phyloP scores from a whole-genome alignment of 257 asterid species.

The Primulina huaijiensis region DNA sequence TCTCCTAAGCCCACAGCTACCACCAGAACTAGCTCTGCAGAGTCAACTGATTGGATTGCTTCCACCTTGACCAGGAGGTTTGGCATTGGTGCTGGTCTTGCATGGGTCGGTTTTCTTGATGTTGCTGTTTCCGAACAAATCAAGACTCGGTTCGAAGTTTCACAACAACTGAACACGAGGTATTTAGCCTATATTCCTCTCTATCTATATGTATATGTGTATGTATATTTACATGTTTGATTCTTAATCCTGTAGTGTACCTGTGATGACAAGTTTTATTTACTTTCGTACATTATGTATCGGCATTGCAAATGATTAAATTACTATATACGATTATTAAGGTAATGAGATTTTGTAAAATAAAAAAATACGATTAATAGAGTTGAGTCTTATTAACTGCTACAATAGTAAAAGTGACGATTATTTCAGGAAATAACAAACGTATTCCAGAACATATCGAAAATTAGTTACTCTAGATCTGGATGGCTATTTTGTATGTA shows the following conservation, averaged over 20 bases:
- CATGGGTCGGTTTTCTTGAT: constrained; percentile 82
- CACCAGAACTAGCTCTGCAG: constrained; percentile 33
- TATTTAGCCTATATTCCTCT: neutral
- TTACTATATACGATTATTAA: too few relatives aligned
- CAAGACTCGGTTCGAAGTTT: constrained; percentile 77
- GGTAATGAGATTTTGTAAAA: too few relatives aligned
- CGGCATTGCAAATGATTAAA: too few relatives aligned
- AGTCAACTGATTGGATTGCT: constrained; percentile 84
- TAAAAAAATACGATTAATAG: too few relatives aligned
- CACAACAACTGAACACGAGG: constrained; percentile 68
- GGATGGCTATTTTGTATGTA: too few relatives aligned
- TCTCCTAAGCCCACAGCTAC: constrained; percentile 26
- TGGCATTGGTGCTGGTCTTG: constrained; percentile 90
- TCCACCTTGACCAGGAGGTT: constrained; percentile 69
- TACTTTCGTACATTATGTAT: neutral
- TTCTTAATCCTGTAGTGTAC: neutral
- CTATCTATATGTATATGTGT: neutral
- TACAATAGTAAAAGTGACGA: too few relatives aligned
- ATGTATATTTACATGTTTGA: neutral
- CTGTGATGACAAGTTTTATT: neutral
- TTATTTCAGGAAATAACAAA: too few relatives aligned
- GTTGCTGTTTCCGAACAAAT: constrained; percentile 86
- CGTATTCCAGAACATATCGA: too few relatives aligned
- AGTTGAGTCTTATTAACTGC: too few relatives aligned
- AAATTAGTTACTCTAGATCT: too few relatives aligned